Conservation (phyloP, 768 basidiomycete species). For the Rhizopogon vesiculosus region DNA sequence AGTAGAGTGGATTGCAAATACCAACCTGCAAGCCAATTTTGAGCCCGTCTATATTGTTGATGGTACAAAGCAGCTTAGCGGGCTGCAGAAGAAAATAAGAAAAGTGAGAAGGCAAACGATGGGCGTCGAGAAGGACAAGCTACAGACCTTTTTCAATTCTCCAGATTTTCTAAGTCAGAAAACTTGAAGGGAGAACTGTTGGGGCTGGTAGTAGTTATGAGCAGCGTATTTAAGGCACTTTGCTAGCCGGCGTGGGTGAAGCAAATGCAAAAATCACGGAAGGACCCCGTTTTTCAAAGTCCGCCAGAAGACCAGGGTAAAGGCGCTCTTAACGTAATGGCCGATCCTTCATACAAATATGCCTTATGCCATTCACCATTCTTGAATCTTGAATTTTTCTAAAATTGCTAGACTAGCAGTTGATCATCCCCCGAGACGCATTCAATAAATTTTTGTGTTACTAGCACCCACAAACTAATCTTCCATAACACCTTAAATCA, state of each 20-base stretch:
- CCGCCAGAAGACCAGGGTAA: slow-evolving; percentile 11
- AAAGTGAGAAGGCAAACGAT: slow-evolving; percentile 13
- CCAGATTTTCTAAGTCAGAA: slow-evolving; percentile 24
- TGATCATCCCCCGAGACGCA: background rate
- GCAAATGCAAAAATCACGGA: slow-evolving; percentile 28
- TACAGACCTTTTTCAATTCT: slow-evolving; percentile 41
- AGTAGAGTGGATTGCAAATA: slow-evolving; percentile 17
- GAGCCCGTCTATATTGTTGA: slow-evolving; percentile 74
- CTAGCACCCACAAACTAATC: too few species aligned
- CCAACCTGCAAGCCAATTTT: slow-evolving; percentile 70
- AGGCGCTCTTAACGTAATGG: slow-evolving; percentile 14
- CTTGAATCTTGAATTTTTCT: background rate
- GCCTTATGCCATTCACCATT: background rate
- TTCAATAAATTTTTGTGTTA: background rate
- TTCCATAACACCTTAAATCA: background rate
- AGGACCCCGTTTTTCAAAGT: slow-evolving; percentile 31
- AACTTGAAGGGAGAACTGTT: slow-evolving; percentile 25
- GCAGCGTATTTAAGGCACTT: slow-evolving; percentile 37
- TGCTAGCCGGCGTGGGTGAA: slow-evolving; percentile 31
- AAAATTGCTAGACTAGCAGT: too few species aligned
- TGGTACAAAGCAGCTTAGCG: slow-evolving; percentile 70
- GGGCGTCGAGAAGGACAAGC: slow-evolving; percentile 15
- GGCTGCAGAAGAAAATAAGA: slow-evolving; percentile 28
- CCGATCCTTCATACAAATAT: slow-evolving; percentile 7
- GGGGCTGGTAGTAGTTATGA: slow-evolving; percentile 23